Evolutionary conservation across 805 yeast species (phyloP), one percentile per base, ranked within the genome.

Genomic region (Candida ovalis): DNA sequence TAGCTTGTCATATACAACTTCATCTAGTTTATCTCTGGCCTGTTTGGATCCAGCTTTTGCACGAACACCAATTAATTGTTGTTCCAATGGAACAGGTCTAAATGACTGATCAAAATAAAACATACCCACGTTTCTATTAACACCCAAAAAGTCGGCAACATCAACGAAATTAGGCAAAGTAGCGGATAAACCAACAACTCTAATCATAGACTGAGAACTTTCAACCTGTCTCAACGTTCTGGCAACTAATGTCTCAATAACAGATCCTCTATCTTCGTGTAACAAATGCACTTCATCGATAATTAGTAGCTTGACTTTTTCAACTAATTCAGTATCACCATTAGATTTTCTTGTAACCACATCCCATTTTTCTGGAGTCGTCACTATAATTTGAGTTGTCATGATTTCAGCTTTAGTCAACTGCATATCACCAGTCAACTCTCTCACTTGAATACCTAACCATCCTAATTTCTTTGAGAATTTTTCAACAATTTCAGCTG

Each of bases 231-330:
- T 74, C 51, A 91, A 74, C 0, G 99, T 94, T 68, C 98, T 80
- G 0, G 97, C 96, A 3, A 91, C 97, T 45, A 91, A 72, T 0
- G 97, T 90, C 66, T 94, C 99, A 53, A 94, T 88, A 6, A 94
- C 99, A 8, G 97, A 88, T 58, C 99, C 99, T 72, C 99, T 81
- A 47, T 94, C 99, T 77, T 94, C 99, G 59, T 94, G 98, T 45
- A 94, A 75, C 61, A 94, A 72, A 75, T 94, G 99, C 0, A 94
- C 98, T 69, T 94, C 99, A 73, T 94, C 99, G 51, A 94, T 91
- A 10, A 35, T 35, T 10, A 35, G 17, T 3, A 43, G 37, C 64
- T 84, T 88, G 9, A 94, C 95, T 58, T 89, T 90, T 12, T 86
- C 81, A 2, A 88, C 88, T 42, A 91, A 67, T 56, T 90, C 96